phyloP scores from a whole-genome alignment of 345 rosid genomes.

The Capsella bursapastoris region DNA sequence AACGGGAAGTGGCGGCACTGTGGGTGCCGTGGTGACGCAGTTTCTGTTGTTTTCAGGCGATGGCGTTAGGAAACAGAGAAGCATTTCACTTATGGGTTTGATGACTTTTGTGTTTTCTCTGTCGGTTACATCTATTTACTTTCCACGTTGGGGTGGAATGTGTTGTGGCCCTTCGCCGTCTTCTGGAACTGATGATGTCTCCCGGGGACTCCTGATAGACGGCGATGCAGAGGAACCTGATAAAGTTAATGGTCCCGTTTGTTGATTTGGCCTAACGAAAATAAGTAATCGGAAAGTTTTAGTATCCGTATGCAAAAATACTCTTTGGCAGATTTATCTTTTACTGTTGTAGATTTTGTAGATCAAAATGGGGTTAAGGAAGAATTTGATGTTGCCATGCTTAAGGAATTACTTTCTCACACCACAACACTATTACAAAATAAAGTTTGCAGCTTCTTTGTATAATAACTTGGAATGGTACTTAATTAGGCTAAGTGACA shows the following conservation, averaged over 20 bases:
- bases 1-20: slow-evolving; percentile 84
- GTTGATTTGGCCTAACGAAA: background rate
- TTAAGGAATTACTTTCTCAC: background rate
- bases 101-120: slow-evolving; percentile 62
- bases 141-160: slow-evolving; percentile 72
- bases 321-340: too few relatives aligned
- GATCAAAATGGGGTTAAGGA: background rate
- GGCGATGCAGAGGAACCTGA: slow-evolving; percentile 23
- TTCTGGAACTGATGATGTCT: slow-evolving; percentile 2
- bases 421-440: background rate
- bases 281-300: too few relatives aligned
- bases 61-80: slow-evolving; percentile 53
- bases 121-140: slow-evolving; percentile 57
- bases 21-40: slow-evolving; percentile 79
- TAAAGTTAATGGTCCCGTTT: slow-evolving; percentile 6
- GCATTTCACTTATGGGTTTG: slow-evolving; percentile 90
- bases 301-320: too few relatives aligned
- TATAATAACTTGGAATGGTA: background rate
- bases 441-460: background rate
- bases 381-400: background rate
- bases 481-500: background rate
- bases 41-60: slow-evolving; percentile 66
- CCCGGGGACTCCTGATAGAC: slow-evolving; percentile 43
- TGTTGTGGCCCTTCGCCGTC: slow-evolving; percentile 52
- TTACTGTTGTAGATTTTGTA: background rate